phyloP scores from a whole-genome alignment of 2,329 filamentous ascomycete genomes.

The Colletotrichum sp. region DNA sequence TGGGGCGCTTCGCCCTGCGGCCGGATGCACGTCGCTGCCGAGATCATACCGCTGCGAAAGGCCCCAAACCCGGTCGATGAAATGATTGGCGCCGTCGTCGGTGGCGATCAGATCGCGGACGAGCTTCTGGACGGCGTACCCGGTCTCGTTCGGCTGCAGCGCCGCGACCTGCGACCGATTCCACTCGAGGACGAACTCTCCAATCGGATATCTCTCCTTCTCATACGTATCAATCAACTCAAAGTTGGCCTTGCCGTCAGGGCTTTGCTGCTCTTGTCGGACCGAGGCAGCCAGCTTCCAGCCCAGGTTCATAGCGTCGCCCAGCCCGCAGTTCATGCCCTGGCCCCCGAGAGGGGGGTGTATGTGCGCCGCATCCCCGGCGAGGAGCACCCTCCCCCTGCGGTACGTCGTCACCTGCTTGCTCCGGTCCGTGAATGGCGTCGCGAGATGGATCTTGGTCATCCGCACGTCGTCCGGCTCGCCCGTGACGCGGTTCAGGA shows the following conservation, averaged over 20 bases:
- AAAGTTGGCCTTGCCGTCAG: slow-evolving; percentile 33
- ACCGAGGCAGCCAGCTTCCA: slow-evolving; percentile 47
- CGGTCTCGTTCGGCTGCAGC: slow-evolving; percentile 19
- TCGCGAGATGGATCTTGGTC: slow-evolving; percentile 26
- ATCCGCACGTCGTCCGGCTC: slow-evolving; percentile 26
- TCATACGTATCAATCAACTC: slow-evolving; percentile 46
- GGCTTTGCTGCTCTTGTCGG: slow-evolving; percentile 28
- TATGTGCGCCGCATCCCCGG: slow-evolving; percentile 55
- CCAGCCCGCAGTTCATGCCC: slow-evolving; percentile 56
- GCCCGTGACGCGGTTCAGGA: slow-evolving; percentile 26
- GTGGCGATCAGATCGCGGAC: slow-evolving; percentile 31
- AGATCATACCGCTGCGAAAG: slow-evolving; percentile 35
- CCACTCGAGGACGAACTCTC: slow-evolving; percentile 39
- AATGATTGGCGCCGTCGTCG: slow-evolving; percentile 31
- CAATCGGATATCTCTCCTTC: slow-evolving; percentile 49
- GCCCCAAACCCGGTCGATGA: slow-evolving; percentile 38
- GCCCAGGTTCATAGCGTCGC: slow-evolving; percentile 53
- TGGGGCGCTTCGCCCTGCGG: slow-evolving; percentile 40
- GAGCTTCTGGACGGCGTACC: slow-evolving; percentile 27
- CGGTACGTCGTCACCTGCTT: slow-evolving; percentile 54
- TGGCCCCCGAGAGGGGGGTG: slow-evolving; percentile 53
- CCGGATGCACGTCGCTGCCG: slow-evolving; percentile 27
- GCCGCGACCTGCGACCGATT: slow-evolving; percentile 39
- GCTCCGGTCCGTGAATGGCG: slow-evolving; percentile 22
- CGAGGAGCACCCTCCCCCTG: slow-evolving; percentile 53